Base-by-base conservation (phyloP, 371 early-diverging fungal species). In the Chytridiales sp. region DNA sequence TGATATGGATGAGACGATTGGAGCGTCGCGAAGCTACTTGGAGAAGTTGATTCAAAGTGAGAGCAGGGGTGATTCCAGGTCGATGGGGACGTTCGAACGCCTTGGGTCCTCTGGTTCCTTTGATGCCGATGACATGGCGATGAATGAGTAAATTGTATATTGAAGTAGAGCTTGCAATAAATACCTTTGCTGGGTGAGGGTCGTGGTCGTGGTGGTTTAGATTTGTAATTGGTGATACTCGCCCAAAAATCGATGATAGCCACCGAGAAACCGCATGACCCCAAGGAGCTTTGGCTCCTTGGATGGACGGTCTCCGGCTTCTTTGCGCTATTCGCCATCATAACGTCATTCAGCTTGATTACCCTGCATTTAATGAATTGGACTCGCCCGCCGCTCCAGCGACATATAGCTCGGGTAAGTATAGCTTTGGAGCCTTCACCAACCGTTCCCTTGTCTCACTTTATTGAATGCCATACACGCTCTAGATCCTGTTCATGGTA, bases 401-500 rank as follows among this genome's bases (percentile, higher is more conserved):
- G 59, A 30, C 63, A 62, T 26, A 68, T 72, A 15, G 58, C 54
- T 11, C 42, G 73, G 51, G 56, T 57, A 34, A 30, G 53, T 46
- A 29, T 22, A 5, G n/a, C 19, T 49, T 13, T 4, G 15, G 3
- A 8, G 13, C 51, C 43, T 24, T n/a, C 8, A 19, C 11, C 13
- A 17, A 21, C 34, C 6, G 17, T 22, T 15, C 26, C 26, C 13
- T 38, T 9, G 30, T 24, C 11, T 17, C 22, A n/a, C 6, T 17
- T 31, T 15, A 21, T 32, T 57, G 47, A 19, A n/a, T 9, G 26
- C 24, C 26, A 15, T 17, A 30, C 21, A 8, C 3, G 29, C 6
- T 19, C 9, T 24, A 67, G 62, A 73, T 73, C 40, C 57, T 73
- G 17, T 56, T 69, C 58, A 73, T 73, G 67, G 66, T 66, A 1